Evolutionary conservation across 2,329 filamentous ascomycete genomes (phyloP).

Genomic region (Triangularia setosa): DNA sequence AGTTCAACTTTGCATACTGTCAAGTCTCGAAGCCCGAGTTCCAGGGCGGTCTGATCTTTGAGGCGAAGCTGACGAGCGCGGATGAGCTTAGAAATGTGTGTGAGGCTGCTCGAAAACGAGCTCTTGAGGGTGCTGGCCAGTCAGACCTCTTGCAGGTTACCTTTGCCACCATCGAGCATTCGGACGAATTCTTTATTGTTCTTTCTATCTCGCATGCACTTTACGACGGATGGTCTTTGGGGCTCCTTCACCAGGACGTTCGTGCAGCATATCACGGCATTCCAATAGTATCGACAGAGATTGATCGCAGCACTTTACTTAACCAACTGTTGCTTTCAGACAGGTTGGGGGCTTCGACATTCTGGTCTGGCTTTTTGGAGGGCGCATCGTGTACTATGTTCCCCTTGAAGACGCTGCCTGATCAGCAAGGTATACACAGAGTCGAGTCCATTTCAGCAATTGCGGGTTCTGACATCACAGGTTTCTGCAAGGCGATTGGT

Average conservation of each 20-base stretch:
- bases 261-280: conserved; percentile 55
- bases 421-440: conserved; percentile 32
- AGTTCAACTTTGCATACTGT: conserved; percentile 47
- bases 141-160: conserved; percentile 47
- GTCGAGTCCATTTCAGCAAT: conserved; percentile 44
- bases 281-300: neutral
- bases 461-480: conserved; percentile 38
- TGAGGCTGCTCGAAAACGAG: conserved; percentile 35
- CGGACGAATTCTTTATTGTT: conserved; percentile 41
- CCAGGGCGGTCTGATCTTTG: neutral
- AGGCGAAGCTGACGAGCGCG: conserved; percentile 26
- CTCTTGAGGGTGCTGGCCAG: conserved; percentile 34
- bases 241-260: conserved; percentile 69
- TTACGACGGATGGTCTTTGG: conserved; percentile 85
- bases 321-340: conserved; percentile 45
- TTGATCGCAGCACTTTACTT: neutral
- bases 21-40: conserved; percentile 38
- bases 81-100: conserved; percentile 37
- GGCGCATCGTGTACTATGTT: conserved; percentile 33
- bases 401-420: neutral
- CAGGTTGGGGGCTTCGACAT: conserved; percentile 44
- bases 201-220: conserved; percentile 81
- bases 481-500: conserved; percentile 61
- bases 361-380: conserved; percentile 69
- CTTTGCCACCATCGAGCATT: conserved; percentile 33